Base-by-base conservation (phyloP, 768 basidiomycete species). In the Termitomyces sp. region DNA sequence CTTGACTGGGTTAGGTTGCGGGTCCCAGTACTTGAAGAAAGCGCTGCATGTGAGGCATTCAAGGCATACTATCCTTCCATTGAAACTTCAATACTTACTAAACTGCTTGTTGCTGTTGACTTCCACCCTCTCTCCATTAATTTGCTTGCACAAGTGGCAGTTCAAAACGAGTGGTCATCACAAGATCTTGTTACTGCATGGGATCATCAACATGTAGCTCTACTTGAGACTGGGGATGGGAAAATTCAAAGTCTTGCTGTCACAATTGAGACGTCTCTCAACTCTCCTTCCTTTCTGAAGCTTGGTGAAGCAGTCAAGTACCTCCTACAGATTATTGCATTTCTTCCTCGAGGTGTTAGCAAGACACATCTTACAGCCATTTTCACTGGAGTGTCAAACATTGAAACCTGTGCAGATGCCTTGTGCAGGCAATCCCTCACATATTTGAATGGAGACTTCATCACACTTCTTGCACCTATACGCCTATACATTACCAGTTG, bases 241-340 rank as follows among this genome's bases (percentile, higher is more conserved):
- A 59, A 59, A 33, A 22, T 50, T 32, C 61, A 62, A 24, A 62
- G 58, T 18, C 35, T 60, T 14, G 48, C 58, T 13, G 44, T 54
- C 6, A 62, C 58, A 20, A 55, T 62, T 16, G 53, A 54, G 36
- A 46, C 50, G 8, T 59, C 61, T 13, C 55, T 62, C 11, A 54
- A 59, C 18, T 62, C 61, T 18, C 58, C 58, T 20, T 62, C 58
- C 20, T 5, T 62, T 3, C 0, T 20, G 22, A 55, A 57, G n/a
- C 58, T 49, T n/a, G 61, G 55, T 1, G 20, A 44, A 1, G 46
- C 38, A 1, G 46, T 51, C 1, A 47, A 33, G 10, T 41, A 54
- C 10, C 20, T 43, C 10, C 3, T 43, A 20, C 20, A 43, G 10
- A 22, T 43, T 10, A 43, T 43, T 22, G 16, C 43, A 2, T 62